Evolutionary conservation across 805 yeast genomes (phyloP).

Genomic region (Sungouiella thailandica): DNA sequence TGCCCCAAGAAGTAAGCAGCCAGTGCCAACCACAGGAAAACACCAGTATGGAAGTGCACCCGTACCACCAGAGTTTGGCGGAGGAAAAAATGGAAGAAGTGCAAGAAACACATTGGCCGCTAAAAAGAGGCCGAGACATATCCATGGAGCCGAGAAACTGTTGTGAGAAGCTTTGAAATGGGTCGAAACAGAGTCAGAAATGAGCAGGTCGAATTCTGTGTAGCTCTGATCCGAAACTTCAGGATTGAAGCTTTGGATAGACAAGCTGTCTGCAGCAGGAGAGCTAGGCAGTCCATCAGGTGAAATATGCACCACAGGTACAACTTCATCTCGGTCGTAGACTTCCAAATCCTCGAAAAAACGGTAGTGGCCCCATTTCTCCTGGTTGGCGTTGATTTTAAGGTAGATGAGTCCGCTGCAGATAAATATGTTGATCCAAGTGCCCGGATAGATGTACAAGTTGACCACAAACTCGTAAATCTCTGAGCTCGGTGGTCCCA

Average conservation of each 20-base stretch:
- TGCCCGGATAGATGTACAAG: conserved; percentile 58
- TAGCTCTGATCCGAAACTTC: conserved; percentile 8
- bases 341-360: conserved; percentile 2
- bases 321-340: not conserved
- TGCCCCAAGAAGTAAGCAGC: conserved; percentile 41
- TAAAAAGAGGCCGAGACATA: conserved; percentile 35
- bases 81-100: conserved; percentile 53
- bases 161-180: conserved; percentile 1
- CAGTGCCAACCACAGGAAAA: conserved; percentile 51
- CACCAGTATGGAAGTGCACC: conserved; percentile 48
- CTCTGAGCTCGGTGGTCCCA: conserved; percentile 59
- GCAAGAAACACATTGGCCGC: conserved; percentile 47
- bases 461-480: conserved; percentile 62
- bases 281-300: not conserved
- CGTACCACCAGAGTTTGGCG: conserved; percentile 32
- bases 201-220: conserved; percentile 15
- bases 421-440: conserved; percentile 51
- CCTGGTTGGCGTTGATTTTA: conserved; percentile 34
- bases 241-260: conserved; percentile 4
- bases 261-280: not conserved
- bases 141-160: conserved; percentile 25
- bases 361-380: conserved; percentile 33
- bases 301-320: no score
- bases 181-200: conserved; percentile 3
- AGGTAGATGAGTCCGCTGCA: conserved; percentile 51